These are phyloP conservation scores for Tricholoma terreum DNA, from an alignment of 768 basidiomycete genomes.

Conservation along the genomic window DNA sequence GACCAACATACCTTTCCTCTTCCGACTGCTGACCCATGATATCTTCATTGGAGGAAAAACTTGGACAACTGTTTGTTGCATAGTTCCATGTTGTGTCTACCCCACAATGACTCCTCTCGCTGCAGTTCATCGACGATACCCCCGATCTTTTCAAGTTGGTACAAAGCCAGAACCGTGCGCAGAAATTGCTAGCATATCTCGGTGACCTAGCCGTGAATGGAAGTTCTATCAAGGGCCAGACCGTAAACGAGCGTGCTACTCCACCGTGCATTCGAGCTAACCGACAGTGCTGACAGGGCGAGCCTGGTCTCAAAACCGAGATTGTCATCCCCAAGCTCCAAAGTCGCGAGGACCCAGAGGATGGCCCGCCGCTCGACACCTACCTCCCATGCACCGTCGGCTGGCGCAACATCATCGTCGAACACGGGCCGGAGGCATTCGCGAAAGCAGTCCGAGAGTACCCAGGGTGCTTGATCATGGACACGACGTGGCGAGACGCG, in stretches of 20 bases:
- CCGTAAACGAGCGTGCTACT: conserved; percentile 30
- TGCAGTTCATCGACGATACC: conserved; percentile 97
- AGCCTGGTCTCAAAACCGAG: conserved; percentile 91
- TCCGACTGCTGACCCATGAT: conserved; percentile 95
- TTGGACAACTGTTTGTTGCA: conserved; percentile 75
- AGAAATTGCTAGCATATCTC: conserved; percentile 94
- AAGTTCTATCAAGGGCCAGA: conserved; percentile 95
- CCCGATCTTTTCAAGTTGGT: conserved; percentile 99
- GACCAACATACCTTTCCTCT: conserved; percentile 99
- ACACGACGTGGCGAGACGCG: conserved; percentile 99
- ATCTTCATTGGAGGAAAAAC: conserved; percentile 95
- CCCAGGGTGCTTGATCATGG: conserved; percentile 93
- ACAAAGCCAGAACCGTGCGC: conserved; percentile 95
- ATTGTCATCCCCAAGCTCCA: conserved; percentile 78
- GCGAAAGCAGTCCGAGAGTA: conserved; percentile 97
- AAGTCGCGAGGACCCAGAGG: conserved; percentile 69
- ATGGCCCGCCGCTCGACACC: conserved; percentile 73
- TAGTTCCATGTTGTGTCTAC: background rate
- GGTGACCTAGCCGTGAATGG: conserved; percentile 98
- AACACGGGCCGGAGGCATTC: conserved; percentile 96
- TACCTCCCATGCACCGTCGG: conserved; percentile 81
- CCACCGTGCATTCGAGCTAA: background rate
- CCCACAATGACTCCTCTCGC: background rate
- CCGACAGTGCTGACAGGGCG: conserved; percentile 49
- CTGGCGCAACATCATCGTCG: conserved; percentile 98